phyloP scores from a whole-genome alignment of 148 eudicot genomes.

The Arbutus unedo region DNA sequence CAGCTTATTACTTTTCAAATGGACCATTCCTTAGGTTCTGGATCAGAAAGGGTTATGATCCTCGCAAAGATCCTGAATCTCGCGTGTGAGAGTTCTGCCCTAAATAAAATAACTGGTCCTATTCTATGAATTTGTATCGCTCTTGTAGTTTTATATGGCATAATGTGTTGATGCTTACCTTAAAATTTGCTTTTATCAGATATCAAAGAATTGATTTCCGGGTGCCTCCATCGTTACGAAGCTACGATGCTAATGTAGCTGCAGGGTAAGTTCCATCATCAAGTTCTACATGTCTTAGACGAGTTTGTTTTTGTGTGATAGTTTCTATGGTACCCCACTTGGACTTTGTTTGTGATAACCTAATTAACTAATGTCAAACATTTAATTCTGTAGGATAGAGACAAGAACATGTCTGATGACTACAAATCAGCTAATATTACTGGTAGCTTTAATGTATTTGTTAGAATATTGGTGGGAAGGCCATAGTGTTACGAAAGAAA shows the following conservation, averaged over 20 bases:
- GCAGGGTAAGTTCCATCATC: constrained; percentile 48
- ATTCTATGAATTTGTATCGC: background rate
- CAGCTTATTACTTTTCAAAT: constrained; percentile 85
- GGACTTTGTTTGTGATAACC: background rate
- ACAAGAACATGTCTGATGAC: background rate
- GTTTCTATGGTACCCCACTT: background rate
- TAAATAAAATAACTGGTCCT: background rate
- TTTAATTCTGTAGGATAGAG: background rate
- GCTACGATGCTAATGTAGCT: constrained; percentile 42
- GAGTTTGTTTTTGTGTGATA: background rate
- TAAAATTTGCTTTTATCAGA: constrained; percentile 37
- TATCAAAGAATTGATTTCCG: constrained; percentile 88
- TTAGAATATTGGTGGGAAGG: background rate
- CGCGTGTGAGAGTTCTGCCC: constrained; percentile 56
- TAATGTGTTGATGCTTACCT: constrained; percentile 7
- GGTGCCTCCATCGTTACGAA: constrained; percentile 65
- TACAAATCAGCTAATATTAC: background rate
- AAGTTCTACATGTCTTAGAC: background rate
- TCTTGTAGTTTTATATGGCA: background rate
- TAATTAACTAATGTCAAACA: background rate
- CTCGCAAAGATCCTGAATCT: constrained; percentile 95
- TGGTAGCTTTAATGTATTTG: background rate
- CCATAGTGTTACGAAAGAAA: background rate
- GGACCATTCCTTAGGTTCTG: constrained; percentile 93
- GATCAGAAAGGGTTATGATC: constrained; percentile 96